Base-by-base conservation (phyloP, 257 asterid species). In the Handroanthus guayacan region DNA sequence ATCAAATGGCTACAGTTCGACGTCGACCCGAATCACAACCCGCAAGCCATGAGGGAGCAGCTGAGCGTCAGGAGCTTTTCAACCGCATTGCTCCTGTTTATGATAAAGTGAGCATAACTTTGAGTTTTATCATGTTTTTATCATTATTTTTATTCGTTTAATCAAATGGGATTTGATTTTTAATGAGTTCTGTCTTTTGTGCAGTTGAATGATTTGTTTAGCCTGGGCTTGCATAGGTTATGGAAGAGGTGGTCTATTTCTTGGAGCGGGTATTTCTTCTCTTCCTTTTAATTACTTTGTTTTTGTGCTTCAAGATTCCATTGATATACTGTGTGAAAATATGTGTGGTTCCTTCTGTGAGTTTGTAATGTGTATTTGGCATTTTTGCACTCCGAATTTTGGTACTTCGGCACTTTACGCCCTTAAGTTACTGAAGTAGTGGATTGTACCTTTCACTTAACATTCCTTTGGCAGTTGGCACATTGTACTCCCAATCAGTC, bases 201-300 rank as follows among this genome's bases (percentile, higher is more conserved):
- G 60, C 80, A 88, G 90, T 48, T 88, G 65, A 88, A 88, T 72
- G 89, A 88, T 77, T 44, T 84, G 71, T 67, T 88, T 71, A 81
- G 81, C 65, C 57, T 86, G 77, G 90, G 90, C 0, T 77, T 84
- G 52, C 93, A 86, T 43, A 80, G 88, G 61, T 72, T 84, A 51
- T 88, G 90, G 93, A 88, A 88, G 78, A 76, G 86, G 76, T 86
- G 87, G 93, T 78, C 88, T 65, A 82, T 88, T 81, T 82, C 90
- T 57, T 88, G 90, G 88, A 81, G 86, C 75, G 88, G 86, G 92
- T 88, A 81, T 50, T 12, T 5, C 25, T 34, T n/a, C 14, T 10
- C 6, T 9, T 58, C 20, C 38, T 20, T 54, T 55, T 56, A 9
- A 38, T 55, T 75, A 43, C 44, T 54, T 78, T 44, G 10, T 14